Conservation (phyloP, 129 eudicot genomes). For the Artemisia argyi region DNA sequence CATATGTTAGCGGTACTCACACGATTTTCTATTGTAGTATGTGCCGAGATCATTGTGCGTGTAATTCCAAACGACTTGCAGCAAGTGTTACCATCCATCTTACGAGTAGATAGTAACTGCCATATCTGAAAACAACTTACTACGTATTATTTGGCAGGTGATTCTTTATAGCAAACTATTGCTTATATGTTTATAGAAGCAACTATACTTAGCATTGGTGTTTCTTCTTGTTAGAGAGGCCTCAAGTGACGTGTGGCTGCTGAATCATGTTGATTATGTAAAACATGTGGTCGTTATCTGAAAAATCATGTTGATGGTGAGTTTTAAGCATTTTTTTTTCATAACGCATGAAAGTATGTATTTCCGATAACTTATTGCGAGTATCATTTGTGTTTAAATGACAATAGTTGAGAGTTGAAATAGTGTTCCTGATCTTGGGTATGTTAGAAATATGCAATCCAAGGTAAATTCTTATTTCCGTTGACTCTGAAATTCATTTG, state of each 20-base stretch:
- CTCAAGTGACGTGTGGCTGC: constrained; percentile 51
- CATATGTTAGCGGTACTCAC: too few relatives aligned
- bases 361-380: background rate
- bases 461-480: too few relatives aligned
- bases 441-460: too few relatives aligned
- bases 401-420: constrained; percentile 14
- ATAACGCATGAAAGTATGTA: background rate
- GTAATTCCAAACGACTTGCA: too few relatives aligned
- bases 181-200: constrained; percentile 45
- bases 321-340: constrained; percentile 15
- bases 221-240: constrained; percentile 67
- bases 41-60: too few relatives aligned
- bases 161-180: too few relatives aligned
- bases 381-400: constrained; percentile 9
- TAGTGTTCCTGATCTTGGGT: background rate
- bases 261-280: constrained; percentile 53
- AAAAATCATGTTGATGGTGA: constrained; percentile 48
- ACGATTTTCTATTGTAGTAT: too few relatives aligned
- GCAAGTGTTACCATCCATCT: too few relatives aligned
- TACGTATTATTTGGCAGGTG: too few relatives aligned
- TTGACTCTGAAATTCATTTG: too few relatives aligned
- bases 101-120: too few relatives aligned
- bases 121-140: too few relatives aligned
- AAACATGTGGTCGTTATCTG: constrained; percentile 38
- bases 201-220: constrained; percentile 54